A percentile compares a stretch with the other conserved stretches of the same genome.
These are phyloP conservation scores for Plantago coronopus DNA, from an alignment of 305 asterid genomes.

Conservation along the genomic window DNA sequence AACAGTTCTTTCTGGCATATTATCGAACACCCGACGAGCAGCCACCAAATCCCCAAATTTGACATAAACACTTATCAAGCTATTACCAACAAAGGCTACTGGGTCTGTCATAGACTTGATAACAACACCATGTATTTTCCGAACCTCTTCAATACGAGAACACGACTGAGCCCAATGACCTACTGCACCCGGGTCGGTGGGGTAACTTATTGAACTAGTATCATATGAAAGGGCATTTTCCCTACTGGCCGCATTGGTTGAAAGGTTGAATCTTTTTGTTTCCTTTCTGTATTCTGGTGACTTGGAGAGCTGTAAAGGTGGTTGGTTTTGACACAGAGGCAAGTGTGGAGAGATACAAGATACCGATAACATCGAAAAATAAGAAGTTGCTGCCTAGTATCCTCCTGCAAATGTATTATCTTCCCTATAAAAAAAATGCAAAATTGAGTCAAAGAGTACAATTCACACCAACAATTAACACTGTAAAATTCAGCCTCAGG, in stretches of 20 bases:
- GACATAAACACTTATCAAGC: constrained; percentile 50
- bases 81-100: constrained; percentile 44
- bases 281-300: constrained; percentile 14
- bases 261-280: constrained; percentile 12
- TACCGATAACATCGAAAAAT: constrained; percentile 32
- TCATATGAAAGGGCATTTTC: constrained; percentile 2
- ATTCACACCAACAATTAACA: too few species aligned
- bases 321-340: constrained; percentile 23
- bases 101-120: constrained; percentile 35
- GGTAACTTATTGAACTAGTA: constrained; percentile 15
- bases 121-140: constrained; percentile 42
- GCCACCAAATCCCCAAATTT: constrained; percentile 48
- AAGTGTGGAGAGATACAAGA: constrained; percentile 24
- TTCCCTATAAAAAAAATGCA: not conserved
- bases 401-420: constrained; percentile 4
- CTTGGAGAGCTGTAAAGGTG: constrained; percentile 18
- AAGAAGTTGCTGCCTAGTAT: constrained; percentile 2
- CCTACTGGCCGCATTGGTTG: constrained; percentile 15
- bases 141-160: constrained; percentile 36
- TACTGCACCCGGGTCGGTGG: constrained; percentile 27
- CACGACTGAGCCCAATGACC: constrained; percentile 59
- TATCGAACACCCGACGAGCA: constrained; percentile 69
- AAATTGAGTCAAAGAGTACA: not conserved
- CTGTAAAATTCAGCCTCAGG: too few species aligned
- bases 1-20: constrained; percentile 59